Conservation (phyloP, 495 filamentous ascomycete species). For the Podospora appendiculata region DNA sequence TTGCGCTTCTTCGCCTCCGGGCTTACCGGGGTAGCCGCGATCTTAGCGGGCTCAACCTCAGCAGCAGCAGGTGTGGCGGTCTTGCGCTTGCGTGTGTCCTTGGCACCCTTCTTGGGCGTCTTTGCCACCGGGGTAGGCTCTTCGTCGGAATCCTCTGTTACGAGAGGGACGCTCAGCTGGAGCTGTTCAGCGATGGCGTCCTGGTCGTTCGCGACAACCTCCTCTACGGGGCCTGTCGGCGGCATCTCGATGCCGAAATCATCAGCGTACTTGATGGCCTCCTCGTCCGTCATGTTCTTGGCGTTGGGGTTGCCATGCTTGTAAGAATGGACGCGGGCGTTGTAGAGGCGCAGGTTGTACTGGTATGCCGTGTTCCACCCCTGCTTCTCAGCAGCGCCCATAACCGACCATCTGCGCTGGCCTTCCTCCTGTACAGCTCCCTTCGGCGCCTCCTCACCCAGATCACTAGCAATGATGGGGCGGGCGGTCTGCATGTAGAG, state of each 20-base stretch:
- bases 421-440: slow-evolving; percentile 78
- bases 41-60: slow-evolving; percentile 46
- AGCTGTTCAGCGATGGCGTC: slow-evolving; percentile 51
- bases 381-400: slow-evolving; percentile 65
- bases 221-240: slow-evolving; percentile 35
- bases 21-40: slow-evolving; percentile 40
- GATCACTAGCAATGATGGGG: slow-evolving; percentile 63
- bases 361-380: slow-evolving; percentile 68
- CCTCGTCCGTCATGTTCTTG: slow-evolving; percentile 52
- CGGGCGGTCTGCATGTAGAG: slow-evolving; percentile 84
- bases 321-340: slow-evolving; percentile 64
- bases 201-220: slow-evolving; percentile 49
- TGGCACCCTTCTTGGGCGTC: slow-evolving; percentile 41
- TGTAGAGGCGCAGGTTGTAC: slow-evolving; percentile 69
- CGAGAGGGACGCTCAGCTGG: slow-evolving; percentile 34
- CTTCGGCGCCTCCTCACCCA: slow-evolving; percentile 61
- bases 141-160: slow-evolving; percentile 31
- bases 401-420: slow-evolving; percentile 69
- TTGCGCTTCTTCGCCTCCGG: slow-evolving; percentile 61
- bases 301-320: slow-evolving; percentile 58
- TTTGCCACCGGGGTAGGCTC: slow-evolving; percentile 25
- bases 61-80: slow-evolving; percentile 37
- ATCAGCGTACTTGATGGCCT: slow-evolving; percentile 50
- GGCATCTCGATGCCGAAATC: slow-evolving; percentile 39
- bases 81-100: slow-evolving; percentile 40